Base-by-base conservation (phyloP, 345 rosid genomes). In the Ceriops zippeliana region DNA sequence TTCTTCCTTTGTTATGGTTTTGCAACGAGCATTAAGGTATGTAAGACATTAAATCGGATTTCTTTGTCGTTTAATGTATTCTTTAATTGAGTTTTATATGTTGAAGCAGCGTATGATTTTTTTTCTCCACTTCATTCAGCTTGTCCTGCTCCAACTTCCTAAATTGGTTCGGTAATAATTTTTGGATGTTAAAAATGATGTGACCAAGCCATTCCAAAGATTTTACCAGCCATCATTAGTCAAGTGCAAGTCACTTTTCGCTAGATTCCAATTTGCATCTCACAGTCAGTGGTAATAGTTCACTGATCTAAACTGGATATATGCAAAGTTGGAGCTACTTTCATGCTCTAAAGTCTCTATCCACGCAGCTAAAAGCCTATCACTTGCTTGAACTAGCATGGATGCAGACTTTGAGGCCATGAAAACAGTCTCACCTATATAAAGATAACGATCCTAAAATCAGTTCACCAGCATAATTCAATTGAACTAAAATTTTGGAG, bases 401-500 rank as follows among this genome's bases (percentile, higher is more conserved):
- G 19, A 42, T 42, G 49, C 49, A 42, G 49, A 42, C 49, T 42
- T 42, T 42, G 17, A 42, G 49, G 17, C 49, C 49, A 42, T 42
- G 49, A 42, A 42, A 42, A 17, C 49, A 42, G 49, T 42, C 49
- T 42, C 19, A 42, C 16, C 49, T 13, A 15, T 42, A 13, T 13
- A 66, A 53, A 79, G 61, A 63, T 56, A 34, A 73, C 65, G 60
- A 71, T 63, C 65, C 62, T 52, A 75, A 70, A 79, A 26, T 42
- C 69, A 74, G 75, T 42, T 68, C 71, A 61, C 70, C 62, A 57
- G 69, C 32, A 67, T 62, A 67, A 61, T 73, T 57, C 47, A 58
- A 66, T 37, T 66, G 73, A 81, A 61, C 82, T 71, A 52, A 42
- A 61, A 74, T 63, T 74, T 70, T 52, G 51, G 77, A 65, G 66